Evolutionary conservation across 768 basidiomycete genomes (phyloP), one percentile per base, ranked within the genome.

Genomic region (Daedaleopsis nitida): DNA sequence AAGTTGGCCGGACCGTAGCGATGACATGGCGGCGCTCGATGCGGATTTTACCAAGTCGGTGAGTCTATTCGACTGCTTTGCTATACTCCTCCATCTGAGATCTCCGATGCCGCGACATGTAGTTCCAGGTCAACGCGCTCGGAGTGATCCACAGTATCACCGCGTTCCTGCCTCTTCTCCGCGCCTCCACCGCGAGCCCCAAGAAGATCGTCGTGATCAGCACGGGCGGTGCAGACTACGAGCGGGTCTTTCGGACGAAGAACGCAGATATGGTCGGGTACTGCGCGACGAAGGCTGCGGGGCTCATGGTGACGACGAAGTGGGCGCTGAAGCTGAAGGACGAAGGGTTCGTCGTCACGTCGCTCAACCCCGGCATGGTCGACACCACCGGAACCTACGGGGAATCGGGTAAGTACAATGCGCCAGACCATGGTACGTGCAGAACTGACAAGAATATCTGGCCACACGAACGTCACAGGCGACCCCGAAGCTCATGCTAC

Each of bases 291-390:
- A 79, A 80, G 66, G 71, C 74, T 1, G 78, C 75, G 3, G 43
- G 73, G 12, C 73, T 77, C 55, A 73, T 79, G 69, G 74, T 69
- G 17, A 65, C 72, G 17, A 72, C 70, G 16, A 79, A 79, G 59
- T 79, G 76, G 55, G 76, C 78, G 5, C 64, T 63, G 12, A 44
- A 67, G 47, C 70, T 62, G 60, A 69, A 71, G 61, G 19, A 62
- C 3, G 74, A 77, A 43, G 75, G 74, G 1, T 68, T 76, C 56
- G 47, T 69, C 2, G 74, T 77, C 68, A 65, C 77, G 10, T 66
- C 73, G 8, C 52, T 77, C 52, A 71, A 68, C 42, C 77, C 77
- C 2, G 77, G 77, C 5, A n/a, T 75, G 4, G 77, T 78, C 1
- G 59, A 75, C 72, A 19, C 37, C 66, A 1, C 42, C 21, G 13